Evolutionary conservation across 1,139 yeast genomes (phyloP).

Genomic region (Casaregolazyma lundiana): DNA sequence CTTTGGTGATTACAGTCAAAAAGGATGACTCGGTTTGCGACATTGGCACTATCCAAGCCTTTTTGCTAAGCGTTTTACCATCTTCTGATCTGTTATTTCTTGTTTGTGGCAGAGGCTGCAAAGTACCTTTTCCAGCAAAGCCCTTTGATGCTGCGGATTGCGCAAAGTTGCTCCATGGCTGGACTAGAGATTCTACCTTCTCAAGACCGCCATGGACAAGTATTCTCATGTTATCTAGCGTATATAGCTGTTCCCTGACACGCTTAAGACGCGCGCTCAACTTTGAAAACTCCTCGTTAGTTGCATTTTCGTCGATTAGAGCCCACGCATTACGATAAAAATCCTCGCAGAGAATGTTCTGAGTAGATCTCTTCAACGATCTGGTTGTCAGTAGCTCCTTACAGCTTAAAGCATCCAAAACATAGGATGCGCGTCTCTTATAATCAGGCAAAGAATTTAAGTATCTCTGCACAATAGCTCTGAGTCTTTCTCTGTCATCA

Average conservation of each 20-base stretch:
- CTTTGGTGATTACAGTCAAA: constrained; percentile 54
- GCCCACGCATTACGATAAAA: constrained; percentile 45
- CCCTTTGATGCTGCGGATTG: constrained; percentile 5
- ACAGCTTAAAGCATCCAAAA: constrained; percentile 61
- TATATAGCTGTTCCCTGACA: constrained; percentile 55
- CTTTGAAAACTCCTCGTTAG: constrained; percentile 30
- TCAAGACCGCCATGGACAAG: constrained; percentile 66
- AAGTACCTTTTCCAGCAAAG: not conserved
- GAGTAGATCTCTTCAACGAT: constrained; percentile 65
- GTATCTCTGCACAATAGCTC: constrained; percentile 66
- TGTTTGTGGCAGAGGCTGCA: constrained; percentile 48
- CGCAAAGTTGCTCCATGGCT: constrained; percentile 48
- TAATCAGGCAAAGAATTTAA: constrained; percentile 71
- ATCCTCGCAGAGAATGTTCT: constrained; percentile 58
- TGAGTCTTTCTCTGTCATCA: constrained; percentile 61
- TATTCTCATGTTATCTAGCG: constrained; percentile 57
- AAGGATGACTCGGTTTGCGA: constrained; percentile 90
- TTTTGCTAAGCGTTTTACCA: constrained; percentile 50
- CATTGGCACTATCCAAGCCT: constrained; percentile 64
- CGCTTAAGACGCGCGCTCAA: constrained; percentile 53
- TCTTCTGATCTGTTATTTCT: constrained; percentile 49
- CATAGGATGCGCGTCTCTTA: constrained; percentile 72
- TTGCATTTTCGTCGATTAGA: constrained; percentile 38
- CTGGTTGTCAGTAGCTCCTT: constrained; percentile 51
- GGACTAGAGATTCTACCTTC: constrained; percentile 49